These are phyloP conservation scores for Cyclocybe aegerita DNA, from an alignment of 768 basidiomycete species.

Conservation along the genomic window DNA sequence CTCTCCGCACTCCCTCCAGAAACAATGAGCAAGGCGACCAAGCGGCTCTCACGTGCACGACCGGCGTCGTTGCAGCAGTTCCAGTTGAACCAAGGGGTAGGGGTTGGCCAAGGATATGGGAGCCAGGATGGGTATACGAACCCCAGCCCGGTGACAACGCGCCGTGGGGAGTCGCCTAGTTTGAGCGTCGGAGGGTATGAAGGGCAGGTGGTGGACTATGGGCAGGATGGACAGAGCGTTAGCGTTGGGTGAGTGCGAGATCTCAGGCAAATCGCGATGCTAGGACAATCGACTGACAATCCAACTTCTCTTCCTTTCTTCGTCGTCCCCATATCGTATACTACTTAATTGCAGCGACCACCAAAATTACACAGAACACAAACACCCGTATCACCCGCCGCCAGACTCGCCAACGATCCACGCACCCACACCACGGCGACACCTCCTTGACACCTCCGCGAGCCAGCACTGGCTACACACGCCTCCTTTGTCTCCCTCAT, in stretches of 20 bases:
- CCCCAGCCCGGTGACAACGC: slow-evolving; percentile 25
- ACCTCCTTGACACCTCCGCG: slow-evolving; percentile 59
- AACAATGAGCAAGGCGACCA: slow-evolving; percentile 28
- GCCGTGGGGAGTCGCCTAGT: slow-evolving; percentile 12
- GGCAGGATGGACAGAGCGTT: too few species aligned
- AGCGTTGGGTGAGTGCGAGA: too few species aligned
- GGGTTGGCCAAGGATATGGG: too few species aligned
- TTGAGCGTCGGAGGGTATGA: not conserved
- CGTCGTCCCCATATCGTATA: not conserved
- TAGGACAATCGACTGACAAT: too few species aligned
- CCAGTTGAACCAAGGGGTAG: too few species aligned
- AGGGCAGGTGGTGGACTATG: too few species aligned
- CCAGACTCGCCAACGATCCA: slow-evolving; percentile 40
- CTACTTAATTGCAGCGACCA: not conserved
- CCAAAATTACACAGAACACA: slow-evolving; percentile 5
- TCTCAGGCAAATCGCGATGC: too few species aligned
- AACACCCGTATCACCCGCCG: too few species aligned
- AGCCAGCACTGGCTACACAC: slow-evolving; percentile 61
- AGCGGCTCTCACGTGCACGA: slow-evolving; percentile 25
- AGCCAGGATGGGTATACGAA: slow-evolving; percentile 25
- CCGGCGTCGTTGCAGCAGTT: slow-evolving; percentile 27
- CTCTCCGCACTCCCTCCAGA: slow-evolving; percentile 40
- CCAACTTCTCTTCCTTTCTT: not conserved
- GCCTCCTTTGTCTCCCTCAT: slow-evolving; percentile 44
- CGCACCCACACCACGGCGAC: slow-evolving; percentile 66